Evolutionary conservation across 2,329 filamentous ascomycete species (phyloP), one percentile per base, ranked within the genome.

Genomic region (Alternaria conjuncta): DNA sequence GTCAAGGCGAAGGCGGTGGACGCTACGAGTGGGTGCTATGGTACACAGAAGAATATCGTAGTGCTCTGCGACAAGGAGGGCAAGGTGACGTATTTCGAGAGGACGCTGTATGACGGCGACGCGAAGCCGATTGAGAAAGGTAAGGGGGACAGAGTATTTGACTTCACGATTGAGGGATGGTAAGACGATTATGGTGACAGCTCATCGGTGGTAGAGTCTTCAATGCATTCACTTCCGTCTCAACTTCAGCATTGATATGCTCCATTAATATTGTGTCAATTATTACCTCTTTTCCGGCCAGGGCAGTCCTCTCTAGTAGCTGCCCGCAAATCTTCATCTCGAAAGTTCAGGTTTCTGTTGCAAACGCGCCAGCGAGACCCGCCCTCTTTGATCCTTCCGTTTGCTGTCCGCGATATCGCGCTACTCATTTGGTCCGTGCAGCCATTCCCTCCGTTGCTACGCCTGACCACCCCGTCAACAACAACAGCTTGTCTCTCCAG

Each of bases 31-130:
- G 86, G 86, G 0, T 78, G 84, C 8, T 91, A 91, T 72, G 89
- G 88, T 0, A 91, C 89, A 3, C 87, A 89, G 73, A 88, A 88
- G 76, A 88, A 90, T 73, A 88, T 86, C 1, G 79, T 90, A 8
- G 80, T 90, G 3, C 76, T 91, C 13, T 87, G 89, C 20, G 81
- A 85, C 69, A 78, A 79, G 28, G 71, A 84, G n/a, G 87, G 87
- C 3, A 82, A 83, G 57, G 83, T 89, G 36, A 86, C 83, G n/a
- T 90, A 87, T 70, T 82, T 89, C 32, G 89, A 91, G 75, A 81
- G 88, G 60, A 89, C 88, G 18, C 74, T 90, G 20, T 89, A 84
- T 71, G 86, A 89, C 70, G 78, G 82, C 12, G 75, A 86, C 49
- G 86, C 84, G 4, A 80, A 81, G 36, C 78, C 83, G 3, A 78